Evolutionary conservation across 2,329 filamentous ascomycete genomes (phyloP).

Genomic region (Arthrobotrys sinensis): DNA sequence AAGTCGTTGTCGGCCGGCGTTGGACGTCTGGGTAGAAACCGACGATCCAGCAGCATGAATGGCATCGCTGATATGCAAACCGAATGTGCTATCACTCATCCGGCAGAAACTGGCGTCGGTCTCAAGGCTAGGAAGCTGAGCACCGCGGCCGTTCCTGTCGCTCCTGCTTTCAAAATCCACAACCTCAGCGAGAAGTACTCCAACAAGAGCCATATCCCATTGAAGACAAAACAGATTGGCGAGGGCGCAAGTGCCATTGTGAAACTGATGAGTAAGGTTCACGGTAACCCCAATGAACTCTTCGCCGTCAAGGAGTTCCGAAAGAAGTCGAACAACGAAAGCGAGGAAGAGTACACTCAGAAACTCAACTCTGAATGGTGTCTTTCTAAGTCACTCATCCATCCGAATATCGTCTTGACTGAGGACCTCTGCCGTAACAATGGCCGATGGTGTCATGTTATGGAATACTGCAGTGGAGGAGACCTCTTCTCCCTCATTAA

Average conservation of each 20-base stretch:
- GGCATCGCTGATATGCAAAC: conserved; percentile 65
- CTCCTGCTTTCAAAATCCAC: conserved; percentile 74
- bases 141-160: conserved; percentile 77
- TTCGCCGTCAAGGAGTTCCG: conserved; percentile 93
- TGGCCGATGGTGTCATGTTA: conserved; percentile 86
- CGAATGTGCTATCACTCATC: conserved; percentile 68
- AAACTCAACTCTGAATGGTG: conserved; percentile 94
- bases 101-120: conserved; percentile 79
- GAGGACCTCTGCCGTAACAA: conserved; percentile 81
- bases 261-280: conserved; percentile 80
- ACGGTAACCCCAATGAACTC: conserved; percentile 76
- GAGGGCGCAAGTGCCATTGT: conserved; percentile 88
- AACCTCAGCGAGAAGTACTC: conserved; percentile 80
- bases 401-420: conserved; percentile 89
- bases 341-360: conserved; percentile 81
- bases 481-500: conserved; percentile 84
- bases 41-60: conserved; percentile 71
- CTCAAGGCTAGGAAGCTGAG: conserved; percentile 85
- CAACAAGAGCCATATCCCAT: conserved; percentile 72
- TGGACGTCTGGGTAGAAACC: conserved; percentile 65
- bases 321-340: conserved; percentile 78
- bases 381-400: conserved; percentile 86
- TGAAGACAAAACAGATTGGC: conserved; percentile 76
- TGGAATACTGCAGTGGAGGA: conserved; percentile 90
- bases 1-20: conserved; percentile 61